Evolutionary conservation across 805 yeast species (phyloP).

Genomic region (Lipomyces kockii): DNA sequence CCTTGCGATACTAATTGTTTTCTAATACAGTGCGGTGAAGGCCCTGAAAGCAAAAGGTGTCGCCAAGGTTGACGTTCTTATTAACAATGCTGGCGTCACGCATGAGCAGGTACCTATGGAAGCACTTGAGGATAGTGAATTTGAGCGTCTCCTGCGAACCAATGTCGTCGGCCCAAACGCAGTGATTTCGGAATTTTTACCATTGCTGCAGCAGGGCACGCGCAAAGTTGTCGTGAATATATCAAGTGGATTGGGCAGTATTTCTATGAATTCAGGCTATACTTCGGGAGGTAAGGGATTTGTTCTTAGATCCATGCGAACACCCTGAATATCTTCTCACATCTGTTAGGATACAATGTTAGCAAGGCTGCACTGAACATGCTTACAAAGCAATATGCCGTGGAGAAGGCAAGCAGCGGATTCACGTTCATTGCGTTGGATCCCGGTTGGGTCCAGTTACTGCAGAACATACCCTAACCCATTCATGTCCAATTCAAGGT

Average conservation of each 20-base stretch:
- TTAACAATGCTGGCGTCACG: slow-evolving; percentile 14
- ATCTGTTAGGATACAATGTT: slow-evolving; percentile 11
- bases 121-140: slow-evolving; percentile 7
- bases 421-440: slow-evolving; percentile 10
- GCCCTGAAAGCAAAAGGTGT: slow-evolving; percentile 8
- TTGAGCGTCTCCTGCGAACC: slow-evolving; percentile 4
- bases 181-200: slow-evolving; percentile 16
- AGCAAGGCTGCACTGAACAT: slow-evolving; percentile 23
- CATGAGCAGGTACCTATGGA: slow-evolving; percentile 3
- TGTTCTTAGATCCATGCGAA: background rate
- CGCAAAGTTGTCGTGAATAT: slow-evolving; percentile 16
- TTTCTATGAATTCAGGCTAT: slow-evolving; percentile 13
- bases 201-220: slow-evolving; percentile 10
- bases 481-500: too few species aligned
- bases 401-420: slow-evolving; percentile 9
- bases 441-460: slow-evolving; percentile 21
- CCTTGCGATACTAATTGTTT: background rate
- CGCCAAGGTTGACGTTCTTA: slow-evolving; percentile 10
- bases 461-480: too few species aligned
- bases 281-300: slow-evolving; percentile 1
- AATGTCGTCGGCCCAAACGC: slow-evolving; percentile 18
- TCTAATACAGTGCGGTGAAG: slow-evolving; percentile 8
- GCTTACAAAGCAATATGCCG: slow-evolving; percentile 20
- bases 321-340: background rate
- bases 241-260: slow-evolving; percentile 15